Conservation (phyloP, 805 yeast species). For the Tetrapisispora phaffii region DNA sequence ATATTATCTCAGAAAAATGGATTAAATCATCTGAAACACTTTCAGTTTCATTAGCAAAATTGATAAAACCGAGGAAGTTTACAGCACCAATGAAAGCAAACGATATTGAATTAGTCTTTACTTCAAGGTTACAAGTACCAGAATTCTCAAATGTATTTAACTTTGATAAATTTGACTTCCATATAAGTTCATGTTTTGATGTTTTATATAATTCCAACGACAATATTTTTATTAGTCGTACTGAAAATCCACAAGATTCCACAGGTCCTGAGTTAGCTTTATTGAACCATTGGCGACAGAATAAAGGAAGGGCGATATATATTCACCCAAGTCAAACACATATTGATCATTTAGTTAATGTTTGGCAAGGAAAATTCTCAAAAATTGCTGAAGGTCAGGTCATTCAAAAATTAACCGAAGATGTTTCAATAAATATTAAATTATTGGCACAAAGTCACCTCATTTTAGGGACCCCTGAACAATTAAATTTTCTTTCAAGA, state of each 20-base stretch:
- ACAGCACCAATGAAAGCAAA: constrained; percentile 20
- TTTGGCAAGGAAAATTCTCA: constrained; percentile 47
- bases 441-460: constrained; percentile 53
- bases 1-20: constrained; percentile 77
- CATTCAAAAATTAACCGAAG: constrained; percentile 46
- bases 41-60: constrained; percentile 39
- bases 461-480: constrained; percentile 67
- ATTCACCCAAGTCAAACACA: constrained; percentile 53
- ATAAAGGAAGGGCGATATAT: constrained; percentile 62
- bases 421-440: constrained; percentile 43
- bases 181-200: constrained; percentile 66
- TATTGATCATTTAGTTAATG: constrained; percentile 36
- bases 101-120: constrained; percentile 36
- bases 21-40: constrained; percentile 56
- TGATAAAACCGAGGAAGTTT: constrained; percentile 23
- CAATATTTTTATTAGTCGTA: constrained; percentile 55
- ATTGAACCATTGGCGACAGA: constrained; percentile 60
- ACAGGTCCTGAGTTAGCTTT: constrained; percentile 64
- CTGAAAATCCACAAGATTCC: constrained; percentile 73
- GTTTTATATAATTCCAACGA: constrained; percentile 48
- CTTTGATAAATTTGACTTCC: constrained; percentile 51
- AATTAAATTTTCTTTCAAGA: constrained; percentile 63
- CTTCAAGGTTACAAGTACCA: constrained; percentile 37
- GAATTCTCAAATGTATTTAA: constrained; percentile 39
- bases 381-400: constrained; percentile 46